Base-by-base conservation (phyloP, 805 yeast species). In the Priceomyces carsonii region DNA sequence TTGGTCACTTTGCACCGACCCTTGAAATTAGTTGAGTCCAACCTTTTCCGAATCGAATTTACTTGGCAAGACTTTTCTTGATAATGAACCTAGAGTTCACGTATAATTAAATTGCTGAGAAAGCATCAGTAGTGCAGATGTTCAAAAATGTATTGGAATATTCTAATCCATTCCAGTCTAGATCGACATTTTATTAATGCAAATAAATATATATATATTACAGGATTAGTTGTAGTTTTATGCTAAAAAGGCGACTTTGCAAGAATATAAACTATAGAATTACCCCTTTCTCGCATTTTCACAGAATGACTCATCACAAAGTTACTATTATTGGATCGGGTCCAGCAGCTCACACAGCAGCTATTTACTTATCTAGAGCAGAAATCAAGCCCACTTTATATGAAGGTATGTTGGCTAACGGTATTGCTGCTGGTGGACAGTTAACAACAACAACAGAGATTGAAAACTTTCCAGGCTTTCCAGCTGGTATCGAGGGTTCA, bases 331-430 rank as follows among this genome's bases (percentile, higher is more conserved):
- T 87, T 43, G 98, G 99, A 29, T 90, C 97, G 36, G 99, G 99
- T 52, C 99, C 99, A 38, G 99, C 99, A 39, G 99, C 97, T 37
- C 96, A 93, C 75, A 93, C 99, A 28, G 99, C 99, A 33, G 99
- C 99, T 47, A 87, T 93, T 63, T 93, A 93, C 66, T 73, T 93
- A 36, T 83, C 98, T 19, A 83, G 99, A 66, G 99, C 99, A 27
- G 99, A 93, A 73, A 79, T 89, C 58, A 82, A 85, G 66, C 97
- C 99, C 16, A 81, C 85, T 19, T 65, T 93, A 51, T 93, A 89
- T 68, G 99, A 93, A 70, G 99, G 99, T 55, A 73, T 91, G 84
- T 71, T 84, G 59, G 99, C 99, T 47, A 93, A 93, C 66, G 99
- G 99, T 51, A 77, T 91, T 51, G 99, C 99, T 35, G 96, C 99